A percentile compares a stretch with the other conserved stretches of the same genome.
Evolutionary conservation across 2,329 filamentous ascomycete species (phyloP).

Genomic region (Ophiostoma sp.): DNA sequence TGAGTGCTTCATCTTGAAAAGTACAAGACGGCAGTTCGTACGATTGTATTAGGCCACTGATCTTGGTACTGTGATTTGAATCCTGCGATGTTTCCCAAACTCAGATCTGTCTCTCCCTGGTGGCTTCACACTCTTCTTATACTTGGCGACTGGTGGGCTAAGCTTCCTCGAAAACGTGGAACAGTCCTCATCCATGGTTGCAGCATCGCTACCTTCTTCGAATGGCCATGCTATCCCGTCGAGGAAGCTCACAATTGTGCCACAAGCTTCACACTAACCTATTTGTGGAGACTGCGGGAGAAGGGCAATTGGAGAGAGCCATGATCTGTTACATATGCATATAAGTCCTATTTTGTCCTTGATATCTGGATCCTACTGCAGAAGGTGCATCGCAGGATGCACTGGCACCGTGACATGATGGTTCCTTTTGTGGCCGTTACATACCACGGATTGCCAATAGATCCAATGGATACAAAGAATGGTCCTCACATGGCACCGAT

Average conservation of each 20-base stretch:
- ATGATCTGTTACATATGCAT: neutral
- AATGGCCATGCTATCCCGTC: neutral
- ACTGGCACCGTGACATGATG: neutral
- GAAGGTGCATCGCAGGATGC: slow-evolving; percentile 12
- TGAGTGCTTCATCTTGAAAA: neutral
- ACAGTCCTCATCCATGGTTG: neutral
- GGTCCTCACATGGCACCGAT: neutral
- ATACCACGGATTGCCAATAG: neutral
- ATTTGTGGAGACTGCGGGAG: neutral
- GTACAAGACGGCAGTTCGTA: neutral
- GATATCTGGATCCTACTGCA: neutral
- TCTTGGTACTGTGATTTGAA: neutral
- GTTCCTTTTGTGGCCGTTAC: neutral
- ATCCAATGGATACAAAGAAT: neutral
- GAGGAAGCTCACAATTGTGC: neutral
- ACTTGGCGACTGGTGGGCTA: neutral
- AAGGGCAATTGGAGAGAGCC: neutral
- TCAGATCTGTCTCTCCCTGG: neutral
- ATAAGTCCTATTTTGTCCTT: slow-evolving; percentile 26
- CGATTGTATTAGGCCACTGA: neutral
- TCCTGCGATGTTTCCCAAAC: neutral
- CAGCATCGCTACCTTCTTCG: neutral
- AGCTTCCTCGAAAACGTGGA: neutral
- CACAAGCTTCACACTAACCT: neutral
- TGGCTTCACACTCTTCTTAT: neutral